Base-by-base conservation (phyloP, 2,329 filamentous ascomycete species). In the Trichoderma asperellum region DNA sequence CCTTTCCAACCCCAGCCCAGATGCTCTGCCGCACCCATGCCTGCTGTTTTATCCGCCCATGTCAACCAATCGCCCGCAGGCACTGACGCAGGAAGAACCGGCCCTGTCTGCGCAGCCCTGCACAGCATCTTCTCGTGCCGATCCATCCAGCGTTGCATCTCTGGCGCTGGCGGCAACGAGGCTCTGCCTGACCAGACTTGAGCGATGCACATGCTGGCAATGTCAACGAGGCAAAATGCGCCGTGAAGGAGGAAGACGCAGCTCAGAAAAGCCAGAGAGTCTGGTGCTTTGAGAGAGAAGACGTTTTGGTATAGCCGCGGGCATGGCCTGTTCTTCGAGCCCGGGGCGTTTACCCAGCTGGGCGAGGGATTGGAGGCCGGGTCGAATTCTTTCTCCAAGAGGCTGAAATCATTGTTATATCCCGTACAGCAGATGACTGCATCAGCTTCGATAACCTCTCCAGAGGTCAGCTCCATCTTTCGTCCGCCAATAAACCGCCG, bases 251-350 rank as follows among this genome's bases (percentile, higher is more conserved):
- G 73, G 74, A 72, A 73, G 11, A 70, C 73, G 32, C 72, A 74
- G 7, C 74, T 73, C 47, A 76, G 59, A 65, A 83, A 79, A 0
- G 81, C 83, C 21, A 84, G 75, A 18, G 80, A 83, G 37, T 81
- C 75, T 4, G 81, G 80, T n/a, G 80, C 75, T 24, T 77, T 73
- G 0, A 81, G 75, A 3, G 82, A 81, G 70, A 84, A 83, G 7
- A 84, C 74, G 70, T 83, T 83, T 61, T 80, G 79, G 65, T 81
- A 84, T 1, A 85, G 74, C 0, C 78, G 72, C 10, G 79, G 78
- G 5, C 82, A 75, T 0, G 76, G 68, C 1, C 75, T 71, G 47
- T 70, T 71, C 11, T 75, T 74, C 16, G 74, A 74, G 18, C 73
- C 73, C 6, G 70, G 52, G 10, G 74, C 70, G 7, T 73, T 56